phyloP scores from a whole-genome alignment of 306 rosid species.

The Chamaecrista fasciculata region DNA sequence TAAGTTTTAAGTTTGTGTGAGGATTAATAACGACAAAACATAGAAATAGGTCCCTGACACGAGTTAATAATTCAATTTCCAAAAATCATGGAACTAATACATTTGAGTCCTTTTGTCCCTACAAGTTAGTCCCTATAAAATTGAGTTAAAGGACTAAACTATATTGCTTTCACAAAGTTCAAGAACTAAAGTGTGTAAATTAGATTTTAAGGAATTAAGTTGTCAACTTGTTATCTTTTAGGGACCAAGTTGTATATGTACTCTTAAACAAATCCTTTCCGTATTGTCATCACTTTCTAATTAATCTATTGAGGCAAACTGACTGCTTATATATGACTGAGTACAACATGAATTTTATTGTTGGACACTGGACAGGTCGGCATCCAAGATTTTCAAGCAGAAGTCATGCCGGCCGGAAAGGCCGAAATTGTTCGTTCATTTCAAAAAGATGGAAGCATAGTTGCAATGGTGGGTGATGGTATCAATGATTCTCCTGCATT shows the following conservation, averaged over 20 bases:
- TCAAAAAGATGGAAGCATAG: slow-evolving; percentile 67
- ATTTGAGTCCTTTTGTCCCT: too few relatives aligned
- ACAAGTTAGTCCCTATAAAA: too few relatives aligned
- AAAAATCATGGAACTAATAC: too few relatives aligned
- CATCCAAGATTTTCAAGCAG: slow-evolving; percentile 76
- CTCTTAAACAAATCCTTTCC: not conserved
- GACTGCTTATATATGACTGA: not conserved
- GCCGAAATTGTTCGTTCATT: slow-evolving; percentile 70
- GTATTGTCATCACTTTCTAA: not conserved
- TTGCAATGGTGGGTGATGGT: slow-evolving; percentile 96
- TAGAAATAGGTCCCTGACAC: too few relatives aligned
- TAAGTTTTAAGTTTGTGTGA: not conserved
- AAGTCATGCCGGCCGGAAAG: slow-evolving; percentile 96
- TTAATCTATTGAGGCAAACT: not conserved
- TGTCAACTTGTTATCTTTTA: too few relatives aligned
- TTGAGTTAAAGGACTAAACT: too few relatives aligned
- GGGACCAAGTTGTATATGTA: too few relatives aligned
- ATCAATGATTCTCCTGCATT: slow-evolving; percentile 91
- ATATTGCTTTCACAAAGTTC: too few relatives aligned
- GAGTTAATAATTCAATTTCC: too few relatives aligned
- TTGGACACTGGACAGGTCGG: slow-evolving; percentile 68
- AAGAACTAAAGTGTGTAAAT: too few relatives aligned
- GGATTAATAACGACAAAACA: too few relatives aligned
- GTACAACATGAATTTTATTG: slow-evolving; percentile 2
- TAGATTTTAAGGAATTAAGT: too few relatives aligned